Conservation (phyloP, 2,329 filamentous ascomycete genomes). For the Sarocladium oryzae region DNA sequence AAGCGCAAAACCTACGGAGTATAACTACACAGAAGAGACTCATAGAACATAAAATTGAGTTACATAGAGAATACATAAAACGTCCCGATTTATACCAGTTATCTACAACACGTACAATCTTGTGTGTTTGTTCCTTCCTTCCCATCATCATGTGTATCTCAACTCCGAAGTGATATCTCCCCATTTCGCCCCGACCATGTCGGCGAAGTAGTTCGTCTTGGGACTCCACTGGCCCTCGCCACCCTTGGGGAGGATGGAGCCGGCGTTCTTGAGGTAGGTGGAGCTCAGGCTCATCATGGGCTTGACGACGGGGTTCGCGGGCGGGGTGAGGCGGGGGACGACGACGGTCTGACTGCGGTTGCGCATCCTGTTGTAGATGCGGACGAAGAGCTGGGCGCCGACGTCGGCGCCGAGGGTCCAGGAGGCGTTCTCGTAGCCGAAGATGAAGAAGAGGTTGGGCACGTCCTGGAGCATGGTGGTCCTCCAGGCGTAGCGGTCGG, state of each 20-base stretch:
- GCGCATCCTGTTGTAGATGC: constrained; percentile 45
- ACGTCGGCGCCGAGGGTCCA: constrained; percentile 59
- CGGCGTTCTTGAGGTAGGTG: constrained; percentile 42
- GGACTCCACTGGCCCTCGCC: constrained; percentile 30
- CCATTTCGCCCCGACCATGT: constrained; percentile 23
- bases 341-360: constrained; percentile 33
- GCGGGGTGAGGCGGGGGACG: constrained; percentile 32
- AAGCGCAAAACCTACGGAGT: no score
- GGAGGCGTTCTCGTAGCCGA: constrained; percentile 53
- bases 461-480: constrained; percentile 55
- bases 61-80: no score
- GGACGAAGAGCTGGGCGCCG: constrained; percentile 39
- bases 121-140: no score
- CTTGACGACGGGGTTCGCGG: constrained; percentile 29
- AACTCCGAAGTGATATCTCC: constrained; percentile 21
- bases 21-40: no score
- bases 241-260: constrained; percentile 37
- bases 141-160: constrained; percentile 12
- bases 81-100: no score
- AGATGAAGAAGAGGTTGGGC: constrained; percentile 51
- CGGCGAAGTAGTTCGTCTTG: constrained; percentile 22
- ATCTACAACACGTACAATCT: no score
- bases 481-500: constrained; percentile 49
- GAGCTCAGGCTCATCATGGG: constrained; percentile 38
- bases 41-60: no score